Evolutionary conservation across 208 protist species (phyloP).

Genomic region (Crithidia acanthocephali): DNA sequence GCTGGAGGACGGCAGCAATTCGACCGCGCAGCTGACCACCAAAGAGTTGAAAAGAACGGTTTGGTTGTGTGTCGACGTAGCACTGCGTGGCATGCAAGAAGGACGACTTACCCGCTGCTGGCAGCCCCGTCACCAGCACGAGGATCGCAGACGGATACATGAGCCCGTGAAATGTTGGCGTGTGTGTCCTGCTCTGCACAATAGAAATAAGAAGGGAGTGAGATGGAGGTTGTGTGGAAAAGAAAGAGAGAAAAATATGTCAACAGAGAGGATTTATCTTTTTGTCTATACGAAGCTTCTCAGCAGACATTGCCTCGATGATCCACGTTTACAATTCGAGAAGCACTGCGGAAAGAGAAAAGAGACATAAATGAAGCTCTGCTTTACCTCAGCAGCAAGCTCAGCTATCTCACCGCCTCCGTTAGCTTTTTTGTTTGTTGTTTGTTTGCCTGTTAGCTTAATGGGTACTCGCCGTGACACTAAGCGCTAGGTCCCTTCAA

Average conservation of each 20-base stretch:
- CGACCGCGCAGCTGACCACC: conserved; percentile 8
- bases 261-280: neutral
- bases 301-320: too few relatives aligned
- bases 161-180: neutral
- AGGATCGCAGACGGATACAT: conserved; percentile 22
- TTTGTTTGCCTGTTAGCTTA: too few relatives aligned
- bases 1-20: conserved; percentile 13
- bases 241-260: neutral
- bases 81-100: conserved; percentile 35
- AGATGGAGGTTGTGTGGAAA: neutral
- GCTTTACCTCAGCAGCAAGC: too few relatives aligned
- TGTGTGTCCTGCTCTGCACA: neutral
- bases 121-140: conserved; percentile 66
- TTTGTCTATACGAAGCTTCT: neutral
- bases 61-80: neutral
- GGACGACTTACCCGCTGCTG: conserved; percentile 69
- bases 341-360: too few relatives aligned
- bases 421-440: too few relatives aligned
- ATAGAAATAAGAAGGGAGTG: neutral
- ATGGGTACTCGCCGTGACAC: too few relatives aligned
- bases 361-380: too few relatives aligned
- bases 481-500: too few relatives aligned
- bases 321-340: too few relatives aligned
- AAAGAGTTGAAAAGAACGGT: neutral
- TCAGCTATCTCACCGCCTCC: too few relatives aligned